Conservation (phyloP, 2,329 filamentous ascomycete species). For the Colletotrichum melonis region DNA sequence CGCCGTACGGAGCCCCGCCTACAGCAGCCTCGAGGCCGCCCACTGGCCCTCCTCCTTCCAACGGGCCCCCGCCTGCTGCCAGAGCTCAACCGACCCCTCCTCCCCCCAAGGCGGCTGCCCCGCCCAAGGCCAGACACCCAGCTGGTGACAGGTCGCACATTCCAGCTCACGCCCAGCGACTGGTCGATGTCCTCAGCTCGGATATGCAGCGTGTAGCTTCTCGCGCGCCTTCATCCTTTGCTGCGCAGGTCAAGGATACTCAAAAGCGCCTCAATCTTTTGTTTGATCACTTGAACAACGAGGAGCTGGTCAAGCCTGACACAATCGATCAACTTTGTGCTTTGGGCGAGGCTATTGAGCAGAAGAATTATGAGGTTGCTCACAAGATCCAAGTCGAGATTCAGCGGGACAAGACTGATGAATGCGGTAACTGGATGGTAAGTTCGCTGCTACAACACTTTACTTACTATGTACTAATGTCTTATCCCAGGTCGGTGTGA, state of each 20-base stretch:
- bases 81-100: constrained; percentile 54
- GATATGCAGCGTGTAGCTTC: constrained; percentile 92
- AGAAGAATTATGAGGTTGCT: constrained; percentile 76
- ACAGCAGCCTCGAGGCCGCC: constrained; percentile 50
- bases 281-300: constrained; percentile 98
- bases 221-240: constrained; percentile 87
- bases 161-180: constrained; percentile 76
- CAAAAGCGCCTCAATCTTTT: constrained; percentile 92
- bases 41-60: constrained; percentile 54
- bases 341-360: constrained; percentile 74
- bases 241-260: constrained; percentile 90
- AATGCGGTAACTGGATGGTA: constrained; percentile 91
- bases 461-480: constrained; percentile 51
- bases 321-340: constrained; percentile 76
- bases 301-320: constrained; percentile 85
- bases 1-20: constrained; percentile 56
- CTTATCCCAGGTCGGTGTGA: constrained; percentile 73
- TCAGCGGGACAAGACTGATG: constrained; percentile 79
- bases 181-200: constrained; percentile 83
- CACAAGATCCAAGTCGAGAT: constrained; percentile 79
- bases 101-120: constrained; percentile 59
- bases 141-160: constrained; percentile 92
- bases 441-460: constrained; percentile 48
- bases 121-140: constrained; percentile 76
- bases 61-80: constrained; percentile 40